These are phyloP conservation scores for Immersiella caudata DNA, from an alignment of 495 filamentous ascomycete species.

Conservation along the genomic window DNA sequence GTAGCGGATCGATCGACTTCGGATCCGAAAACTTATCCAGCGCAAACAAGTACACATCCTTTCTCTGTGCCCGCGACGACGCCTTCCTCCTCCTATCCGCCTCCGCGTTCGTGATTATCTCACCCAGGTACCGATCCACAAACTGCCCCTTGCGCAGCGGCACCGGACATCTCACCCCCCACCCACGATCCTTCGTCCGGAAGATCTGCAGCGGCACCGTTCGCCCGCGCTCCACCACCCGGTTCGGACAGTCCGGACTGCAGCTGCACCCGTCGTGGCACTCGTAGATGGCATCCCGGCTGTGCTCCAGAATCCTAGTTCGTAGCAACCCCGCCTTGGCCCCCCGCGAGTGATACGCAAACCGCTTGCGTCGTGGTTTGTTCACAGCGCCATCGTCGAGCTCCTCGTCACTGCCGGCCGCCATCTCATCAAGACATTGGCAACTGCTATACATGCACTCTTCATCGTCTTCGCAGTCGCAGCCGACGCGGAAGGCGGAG, in stretches of 20 bases:
- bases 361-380: slow-evolving; percentile 33
- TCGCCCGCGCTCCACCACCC: slow-evolving; percentile 79
- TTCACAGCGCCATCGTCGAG: slow-evolving; percentile 22
- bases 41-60: slow-evolving; percentile 77
- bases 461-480: slow-evolving; percentile 50
- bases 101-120: slow-evolving; percentile 74
- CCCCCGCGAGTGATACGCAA: slow-evolving; percentile 51
- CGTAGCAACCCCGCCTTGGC: slow-evolving; percentile 47
- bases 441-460: slow-evolving; percentile 55
- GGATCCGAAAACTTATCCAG: slow-evolving; percentile 76
- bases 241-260: slow-evolving; percentile 67
- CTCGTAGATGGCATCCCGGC: slow-evolving; percentile 73
- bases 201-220: slow-evolving; percentile 80
- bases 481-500: slow-evolving; percentile 56
- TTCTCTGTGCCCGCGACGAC: slow-evolving; percentile 48
- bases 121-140: slow-evolving; percentile 85
- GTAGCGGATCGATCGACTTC: slow-evolving; percentile 45
- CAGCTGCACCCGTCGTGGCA: slow-evolving; percentile 78
- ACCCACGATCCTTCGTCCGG: slow-evolving; percentile 73
- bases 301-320: slow-evolving; percentile 48
- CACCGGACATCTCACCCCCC: slow-evolving; percentile 74
- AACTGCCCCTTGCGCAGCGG: slow-evolving; percentile 78
- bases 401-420: slow-evolving; percentile 38
- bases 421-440: slow-evolving; percentile 57
- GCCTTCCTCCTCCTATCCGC: slow-evolving; percentile 65